These are phyloP conservation scores for Ophiosphaerella herpotricha DNA, from an alignment of 2,329 filamentous ascomycete genomes.

Conservation along the genomic window DNA sequence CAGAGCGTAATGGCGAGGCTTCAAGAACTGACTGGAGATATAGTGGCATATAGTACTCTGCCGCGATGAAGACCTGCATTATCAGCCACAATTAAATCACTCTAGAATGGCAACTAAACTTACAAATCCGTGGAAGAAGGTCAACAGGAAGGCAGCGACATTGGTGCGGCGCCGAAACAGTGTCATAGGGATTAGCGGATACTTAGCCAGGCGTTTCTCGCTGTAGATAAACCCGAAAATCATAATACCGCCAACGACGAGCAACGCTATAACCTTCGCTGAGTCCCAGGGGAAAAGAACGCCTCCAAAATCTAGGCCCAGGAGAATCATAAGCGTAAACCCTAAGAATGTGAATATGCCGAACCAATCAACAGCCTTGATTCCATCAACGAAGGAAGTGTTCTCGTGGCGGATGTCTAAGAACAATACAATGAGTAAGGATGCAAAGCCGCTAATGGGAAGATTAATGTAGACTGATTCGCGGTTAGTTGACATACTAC, in stretches of 20 bases:
- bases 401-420: conserved; percentile 61
- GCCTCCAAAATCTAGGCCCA: conserved; percentile 61
- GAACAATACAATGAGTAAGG: conserved; percentile 56
- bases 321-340: conserved; percentile 57
- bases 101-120: conserved; percentile 7
- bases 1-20: conserved; percentile 64
- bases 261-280: conserved; percentile 59
- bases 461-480: conserved; percentile 58
- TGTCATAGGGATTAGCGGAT: conserved; percentile 70
- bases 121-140: conserved; percentile 55
- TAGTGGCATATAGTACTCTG: conserved; percentile 72
- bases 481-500: neutral
- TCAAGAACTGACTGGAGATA: conserved; percentile 73
- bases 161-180: conserved; percentile 64
- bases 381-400: conserved; percentile 54
- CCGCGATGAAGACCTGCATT: conserved; percentile 51
- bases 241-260: conserved; percentile 57
- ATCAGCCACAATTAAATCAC: neutral
- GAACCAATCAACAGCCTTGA: conserved; percentile 60
- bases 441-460: conserved; percentile 56
- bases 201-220: conserved; percentile 66
- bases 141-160: conserved; percentile 59
- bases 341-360: conserved; percentile 58
- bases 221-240: conserved; percentile 61
- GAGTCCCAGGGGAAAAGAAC: conserved; percentile 59